These are phyloP conservation scores for Chlamydomonas schloesseri DNA, from an alignment of 139 green algal genomes.

Conservation along the genomic window DNA sequence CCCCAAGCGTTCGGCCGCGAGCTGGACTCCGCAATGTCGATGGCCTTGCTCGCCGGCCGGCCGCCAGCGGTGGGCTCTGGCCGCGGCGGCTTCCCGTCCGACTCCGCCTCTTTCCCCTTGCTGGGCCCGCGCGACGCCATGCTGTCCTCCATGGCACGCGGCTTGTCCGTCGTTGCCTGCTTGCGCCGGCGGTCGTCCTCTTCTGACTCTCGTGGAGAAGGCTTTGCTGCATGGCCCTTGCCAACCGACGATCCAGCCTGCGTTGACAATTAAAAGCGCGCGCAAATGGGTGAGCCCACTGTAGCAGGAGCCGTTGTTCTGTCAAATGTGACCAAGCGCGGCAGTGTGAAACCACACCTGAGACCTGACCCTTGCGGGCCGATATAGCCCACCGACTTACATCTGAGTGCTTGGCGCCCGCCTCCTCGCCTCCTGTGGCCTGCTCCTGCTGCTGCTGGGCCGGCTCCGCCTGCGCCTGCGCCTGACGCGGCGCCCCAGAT, in stretches of 20 bases:
- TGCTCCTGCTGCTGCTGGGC: not conserved
- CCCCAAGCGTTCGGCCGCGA: constrained; percentile 27
- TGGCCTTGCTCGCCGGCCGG: not conserved
- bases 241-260: too few relatives aligned
- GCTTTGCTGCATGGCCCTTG: too few relatives aligned
- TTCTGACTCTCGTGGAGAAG: not conserved
- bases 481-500: not conserved
- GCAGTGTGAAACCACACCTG: too few relatives aligned
- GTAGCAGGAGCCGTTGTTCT: too few relatives aligned
- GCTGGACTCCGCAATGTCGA: constrained; percentile 29
- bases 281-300: too few relatives aligned
- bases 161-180: constrained; percentile 23
- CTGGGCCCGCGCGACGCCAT: not conserved
- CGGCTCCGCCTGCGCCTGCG: not conserved
- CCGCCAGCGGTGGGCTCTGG: not conserved
- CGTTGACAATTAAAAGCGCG: too few relatives aligned
- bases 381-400: not conserved
- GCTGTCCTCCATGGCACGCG: constrained; percentile 38
- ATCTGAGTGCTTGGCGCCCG: too few relatives aligned
- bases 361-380: too few relatives aligned
- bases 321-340: too few relatives aligned
- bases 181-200: constrained; percentile 27
- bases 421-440: not conserved
- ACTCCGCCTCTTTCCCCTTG: not conserved
- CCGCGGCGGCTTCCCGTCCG: not conserved